These are phyloP conservation scores for Alternaria gansuensis DNA, from an alignment of 2,329 filamentous ascomycete species.

Conservation along the genomic window DNA sequence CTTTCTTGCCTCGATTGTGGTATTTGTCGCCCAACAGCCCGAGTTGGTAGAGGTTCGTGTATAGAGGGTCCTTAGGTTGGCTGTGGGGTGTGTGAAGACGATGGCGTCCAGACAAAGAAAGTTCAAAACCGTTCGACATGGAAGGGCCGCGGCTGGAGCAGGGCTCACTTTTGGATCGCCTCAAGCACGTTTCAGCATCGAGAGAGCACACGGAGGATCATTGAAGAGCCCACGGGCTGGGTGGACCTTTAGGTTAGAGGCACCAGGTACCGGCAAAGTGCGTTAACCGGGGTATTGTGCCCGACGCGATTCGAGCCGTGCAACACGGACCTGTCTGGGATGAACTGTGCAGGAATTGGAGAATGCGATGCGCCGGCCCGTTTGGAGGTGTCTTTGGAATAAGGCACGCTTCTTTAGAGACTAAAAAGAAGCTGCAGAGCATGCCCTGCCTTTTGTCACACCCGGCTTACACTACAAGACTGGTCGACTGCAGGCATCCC, in stretches of 20 bases:
- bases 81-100: slow-evolving; percentile 35
- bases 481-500: slow-evolving; percentile 26
- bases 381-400: slow-evolving; percentile 15
- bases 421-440: slow-evolving; percentile 18
- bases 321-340: slow-evolving; percentile 29
- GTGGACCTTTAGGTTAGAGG: slow-evolving; percentile 40
- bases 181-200: slow-evolving; percentile 54
- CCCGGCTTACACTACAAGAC: slow-evolving; percentile 13
- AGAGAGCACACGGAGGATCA: slow-evolving; percentile 42
- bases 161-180: slow-evolving; percentile 48
- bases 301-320: slow-evolving; percentile 35
- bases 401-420: slow-evolving; percentile 19
- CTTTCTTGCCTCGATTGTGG: slow-evolving; percentile 41
- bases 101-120: slow-evolving; percentile 46
- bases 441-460: slow-evolving; percentile 4
- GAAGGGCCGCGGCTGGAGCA: slow-evolving; percentile 40
- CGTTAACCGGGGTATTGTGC: slow-evolving; percentile 34
- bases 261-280: slow-evolving; percentile 40
- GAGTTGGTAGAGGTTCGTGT: slow-evolving; percentile 49
- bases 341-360: slow-evolving; percentile 20
- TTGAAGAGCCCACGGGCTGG: slow-evolving; percentile 36
- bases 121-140: slow-evolving; percentile 51
- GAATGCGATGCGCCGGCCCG: slow-evolving; percentile 20
- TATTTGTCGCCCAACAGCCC: slow-evolving; percentile 42
- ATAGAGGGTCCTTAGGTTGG: slow-evolving; percentile 34